Evolutionary conservation across 495 filamentous ascomycete genomes (phyloP), one percentile per base, ranked within the genome.

Genomic region (Daldinia childiae): DNA sequence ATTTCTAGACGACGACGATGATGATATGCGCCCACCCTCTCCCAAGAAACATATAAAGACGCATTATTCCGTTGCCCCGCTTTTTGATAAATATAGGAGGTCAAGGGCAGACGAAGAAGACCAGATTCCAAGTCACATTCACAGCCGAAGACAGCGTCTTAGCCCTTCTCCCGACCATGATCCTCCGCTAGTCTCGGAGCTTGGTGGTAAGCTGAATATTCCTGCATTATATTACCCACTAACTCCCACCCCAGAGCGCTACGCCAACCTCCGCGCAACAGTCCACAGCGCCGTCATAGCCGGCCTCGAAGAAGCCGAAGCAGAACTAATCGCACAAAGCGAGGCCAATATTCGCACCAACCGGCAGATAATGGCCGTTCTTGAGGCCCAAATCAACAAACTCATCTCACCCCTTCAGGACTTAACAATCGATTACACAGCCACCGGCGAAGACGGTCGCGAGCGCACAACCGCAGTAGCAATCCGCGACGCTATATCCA

Each of bases 11-110:
- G 61, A 65, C 1, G 66, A 69, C 26, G 67, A 68, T 15, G 55
- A 70, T n/a, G 26, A 27, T 27, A 4, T 24, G 1, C 45, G 17
- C 24, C 64, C 64, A 27, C 62, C 64, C 0, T 19, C 72, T 14
- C 64, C 55, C 3, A 75, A 77, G 48, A 75, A 51, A 54, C 55
- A 58, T 15, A 69, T 27, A 36, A 72, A 61, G 17, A n/a, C 51
- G 1, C 32, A 61, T 41, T 65, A 62, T 34, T 73, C 69, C 24
- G 58, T 64, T n/a, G 55, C 62, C 4, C 62, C 66, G 21, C 17
- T 75, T 30, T 73, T 77, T 14, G 62, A 73, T 8, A 73, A 64
- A 32, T 67, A 65, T 36, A 75, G 71, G 48, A 55, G 19, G 30
- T 17, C 9, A n/a, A 56, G 30, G 4, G 50, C 1, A 4, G 58